Evolutionary conservation across 441 rosid genomes (phyloP), one percentile per base, ranked within the genome.

Genomic region (Erodium trifolium): DNA sequence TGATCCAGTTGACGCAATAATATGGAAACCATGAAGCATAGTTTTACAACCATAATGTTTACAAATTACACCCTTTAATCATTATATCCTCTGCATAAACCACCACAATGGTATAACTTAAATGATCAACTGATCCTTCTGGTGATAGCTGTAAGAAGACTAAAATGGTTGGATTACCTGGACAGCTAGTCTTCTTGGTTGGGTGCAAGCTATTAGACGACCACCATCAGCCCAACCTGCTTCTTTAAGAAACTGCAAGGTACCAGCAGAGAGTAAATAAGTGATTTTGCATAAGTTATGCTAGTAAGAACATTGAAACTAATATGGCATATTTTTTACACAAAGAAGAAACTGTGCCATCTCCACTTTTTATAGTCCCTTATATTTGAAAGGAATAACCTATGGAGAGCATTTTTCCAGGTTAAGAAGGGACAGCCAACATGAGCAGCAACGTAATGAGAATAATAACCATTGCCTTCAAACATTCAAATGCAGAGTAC

Each of bases 221-320:
- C 98, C 99, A 68, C 94, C 92, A 79, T 90, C 96, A 41, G 93
- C 98, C 99, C 99, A 94, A 70, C 99, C 97, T 63, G 97, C 99
- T 83, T 94, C 99, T 80, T 86, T 92, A 60, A 92, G 94, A 74
- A 65, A 92, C 98, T 94, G 84, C 66, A 80, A 74, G 6, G 67
- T 69, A 2, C 78, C 55, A 72, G 4, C 47, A 57, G 66, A 73
- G 70, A 31, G 57, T 17, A 47, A 14, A 16, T n/a, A 27, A 47
- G 51, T 29, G 47, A 47, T 8, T 5, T 65, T 12, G 27, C 35
- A 47, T 45, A 16, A 19, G 6, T 19, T 49, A 13, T 67, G 43
- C 49, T 12, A 67, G 39, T 5, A 49, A 45, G 59, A 43, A 18
- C 17, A 59, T 59, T 18, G 29, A 59, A 59, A 6, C 17, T 3